Conservation (phyloP, 192 early-diverging fungal species). For the Lobulomyces angularis region DNA sequence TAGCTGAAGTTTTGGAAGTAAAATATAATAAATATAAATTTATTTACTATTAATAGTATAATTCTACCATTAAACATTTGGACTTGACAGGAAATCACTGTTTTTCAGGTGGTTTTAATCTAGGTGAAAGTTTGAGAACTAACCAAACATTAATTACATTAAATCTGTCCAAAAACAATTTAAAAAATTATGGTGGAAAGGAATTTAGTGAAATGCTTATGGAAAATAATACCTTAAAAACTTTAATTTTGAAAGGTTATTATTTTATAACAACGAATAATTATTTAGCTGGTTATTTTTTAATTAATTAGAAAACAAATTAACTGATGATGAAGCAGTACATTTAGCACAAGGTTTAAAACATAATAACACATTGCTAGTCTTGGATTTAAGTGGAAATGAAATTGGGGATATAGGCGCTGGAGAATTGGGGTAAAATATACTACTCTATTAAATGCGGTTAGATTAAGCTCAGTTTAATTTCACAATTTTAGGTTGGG, state of each 20-base stretch:
- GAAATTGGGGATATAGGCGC: constrained; percentile 37
- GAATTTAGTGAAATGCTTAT: constrained; percentile 34
- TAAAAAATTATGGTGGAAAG: constrained; percentile 16
- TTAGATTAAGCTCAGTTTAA: too few species aligned
- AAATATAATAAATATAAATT: background rate
- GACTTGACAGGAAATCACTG: constrained; percentile 33
- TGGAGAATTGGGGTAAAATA: constrained; percentile 28
- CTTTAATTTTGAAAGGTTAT: constrained; percentile 25
- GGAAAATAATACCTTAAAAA: constrained; percentile 29
- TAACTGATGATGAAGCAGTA: constrained; percentile 34
- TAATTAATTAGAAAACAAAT: constrained; percentile 18
- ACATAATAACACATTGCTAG: constrained; percentile 33
- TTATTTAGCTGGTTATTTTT: constrained; percentile 3
- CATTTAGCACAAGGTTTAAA: constrained; percentile 26
- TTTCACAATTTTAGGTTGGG: too few species aligned
- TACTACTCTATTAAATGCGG: too few species aligned
- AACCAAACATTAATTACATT: constrained; percentile 22
- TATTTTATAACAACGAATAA: background rate
- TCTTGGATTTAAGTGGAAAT: constrained; percentile 36
- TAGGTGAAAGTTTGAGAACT: constrained; percentile 23
- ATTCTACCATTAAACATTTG: constrained; percentile 18
- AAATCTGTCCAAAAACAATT: constrained; percentile 27
- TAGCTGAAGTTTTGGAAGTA: constrained; percentile 33
- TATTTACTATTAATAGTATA: constrained; percentile 8
- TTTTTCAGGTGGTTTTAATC: constrained; percentile 24